phyloP scores from a whole-genome alignment of 2,329 filamentous ascomycete species.

The Chaetothyriales sp. region DNA sequence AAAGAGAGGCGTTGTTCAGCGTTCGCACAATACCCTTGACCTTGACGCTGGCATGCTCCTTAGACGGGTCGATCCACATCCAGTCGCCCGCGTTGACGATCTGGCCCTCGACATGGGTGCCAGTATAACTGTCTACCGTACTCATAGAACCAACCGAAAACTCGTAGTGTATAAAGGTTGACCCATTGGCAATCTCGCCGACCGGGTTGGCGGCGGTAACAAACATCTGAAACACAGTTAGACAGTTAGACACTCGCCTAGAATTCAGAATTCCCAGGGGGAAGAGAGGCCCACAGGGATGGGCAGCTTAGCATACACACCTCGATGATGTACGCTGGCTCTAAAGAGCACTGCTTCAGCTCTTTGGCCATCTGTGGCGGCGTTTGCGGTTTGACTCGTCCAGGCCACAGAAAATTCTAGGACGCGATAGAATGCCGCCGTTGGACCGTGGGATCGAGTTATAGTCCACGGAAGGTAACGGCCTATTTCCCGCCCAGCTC shows the following conservation, averaged over 20 bases:
- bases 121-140: not conserved
- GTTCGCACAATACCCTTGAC: not conserved
- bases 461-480: not conserved
- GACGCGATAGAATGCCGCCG: not conserved
- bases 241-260: too few relatives aligned
- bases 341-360: not conserved
- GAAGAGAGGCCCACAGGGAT: too few relatives aligned
- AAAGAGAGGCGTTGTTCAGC: not conserved
- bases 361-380: not conserved
- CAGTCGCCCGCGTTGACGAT: not conserved
- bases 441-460: not conserved
- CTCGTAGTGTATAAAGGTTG: not conserved
- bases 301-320: not conserved
- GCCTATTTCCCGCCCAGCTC: not conserved
- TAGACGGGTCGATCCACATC: not conserved
- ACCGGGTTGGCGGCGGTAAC: not conserved
- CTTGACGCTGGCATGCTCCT: not conserved
- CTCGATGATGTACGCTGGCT: not conserved
- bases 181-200: not conserved
- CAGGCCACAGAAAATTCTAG: not conserved
- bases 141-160: not conserved
- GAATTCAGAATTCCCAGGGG: not conserved
- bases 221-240: not conserved
- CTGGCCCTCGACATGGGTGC: not conserved
- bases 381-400: not conserved